phyloP scores from a whole-genome alignment of 73 alveolate genomes.

The Blepharisma japonicum region DNA sequence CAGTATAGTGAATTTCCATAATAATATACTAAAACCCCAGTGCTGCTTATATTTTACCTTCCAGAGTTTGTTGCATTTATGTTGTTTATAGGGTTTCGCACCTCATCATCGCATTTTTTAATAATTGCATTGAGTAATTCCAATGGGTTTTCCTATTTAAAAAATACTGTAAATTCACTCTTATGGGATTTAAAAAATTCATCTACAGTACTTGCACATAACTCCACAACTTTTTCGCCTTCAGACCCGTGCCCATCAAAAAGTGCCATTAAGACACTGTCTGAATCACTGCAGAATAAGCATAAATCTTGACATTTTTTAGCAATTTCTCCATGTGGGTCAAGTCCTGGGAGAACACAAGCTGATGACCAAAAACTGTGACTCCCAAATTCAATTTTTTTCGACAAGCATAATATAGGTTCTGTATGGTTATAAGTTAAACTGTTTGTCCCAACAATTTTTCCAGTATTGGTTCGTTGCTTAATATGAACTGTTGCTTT shows the following conservation, averaged over 20 bases:
- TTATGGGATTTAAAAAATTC: constrained; percentile 1
- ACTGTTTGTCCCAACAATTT: neutral
- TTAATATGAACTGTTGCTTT: neutral
- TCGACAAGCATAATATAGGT: neutral
- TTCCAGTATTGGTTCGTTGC: neutral
- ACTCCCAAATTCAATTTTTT: neutral
- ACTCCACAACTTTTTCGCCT: constrained; percentile 28
- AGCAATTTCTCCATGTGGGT: constrained; percentile 8
- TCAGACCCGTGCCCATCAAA: constrained; percentile 32
- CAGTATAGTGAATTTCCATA: neutral
- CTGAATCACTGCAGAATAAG: neutral
- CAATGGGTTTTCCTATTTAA: neutral
- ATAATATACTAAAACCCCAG: constrained; percentile 29
- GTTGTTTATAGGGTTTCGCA: neutral
- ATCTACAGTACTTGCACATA: neutral
- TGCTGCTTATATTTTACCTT: constrained; percentile 4
- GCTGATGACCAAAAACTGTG: neutral
- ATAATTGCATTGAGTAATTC: neutral
- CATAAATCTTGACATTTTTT: constrained; percentile 26
- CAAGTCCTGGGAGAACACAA: constrained; percentile 30
- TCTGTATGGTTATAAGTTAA: neutral
- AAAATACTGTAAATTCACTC: neutral
- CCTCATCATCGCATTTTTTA: neutral
- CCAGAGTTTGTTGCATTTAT: constrained; percentile 15
- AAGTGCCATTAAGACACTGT: neutral